Percentiles rank a stretch among this genome's conserved stretches.
These are phyloP conservation scores for button mushroom (Agaricus bisporus) DNA, from an alignment of 768 basidiomycete species.

Conservation along the genomic window DNA sequence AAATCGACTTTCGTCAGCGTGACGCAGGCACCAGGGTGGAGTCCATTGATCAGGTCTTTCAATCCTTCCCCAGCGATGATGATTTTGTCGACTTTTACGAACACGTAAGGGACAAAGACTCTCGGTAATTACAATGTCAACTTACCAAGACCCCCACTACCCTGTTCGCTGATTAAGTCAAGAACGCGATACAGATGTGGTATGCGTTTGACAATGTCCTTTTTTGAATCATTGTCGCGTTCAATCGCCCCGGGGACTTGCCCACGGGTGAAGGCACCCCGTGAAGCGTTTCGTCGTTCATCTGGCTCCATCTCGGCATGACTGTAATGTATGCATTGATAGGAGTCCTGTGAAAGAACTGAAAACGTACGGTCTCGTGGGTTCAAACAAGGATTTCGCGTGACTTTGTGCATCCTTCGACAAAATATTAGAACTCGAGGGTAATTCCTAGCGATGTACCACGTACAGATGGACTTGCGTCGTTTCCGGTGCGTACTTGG, in stretches of 20 bases:
- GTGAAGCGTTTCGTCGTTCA: not conserved
- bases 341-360: no score
- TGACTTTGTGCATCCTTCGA: no score
- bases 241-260: not conserved
- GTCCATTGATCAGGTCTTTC: conserved; percentile 37
- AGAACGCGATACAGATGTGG: conserved; percentile 10
- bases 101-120: not conserved
- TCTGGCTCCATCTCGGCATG: not conserved
- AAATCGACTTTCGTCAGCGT: conserved; percentile 56
- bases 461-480: not conserved
- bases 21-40: conserved; percentile 45
- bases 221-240: not conserved
- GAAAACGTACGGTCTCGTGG: no score
- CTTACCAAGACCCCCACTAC: conserved; percentile 37
- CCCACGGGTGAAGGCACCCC: not conserved
- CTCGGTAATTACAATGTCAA: not conserved
- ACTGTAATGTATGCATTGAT: not conserved
- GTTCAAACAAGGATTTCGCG: no score
- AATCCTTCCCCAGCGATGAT: conserved; percentile 52
- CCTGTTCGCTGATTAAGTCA: conserved; percentile 16
- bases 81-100: conserved; percentile 48
- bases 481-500: not conserved
- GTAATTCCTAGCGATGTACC: no score
- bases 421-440: no score
- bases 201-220: not conserved